Evolutionary conservation across 2,329 filamentous ascomycete species (phyloP), one percentile per base, ranked within the genome.

Genomic region (Ophiostoma populinum): DNA sequence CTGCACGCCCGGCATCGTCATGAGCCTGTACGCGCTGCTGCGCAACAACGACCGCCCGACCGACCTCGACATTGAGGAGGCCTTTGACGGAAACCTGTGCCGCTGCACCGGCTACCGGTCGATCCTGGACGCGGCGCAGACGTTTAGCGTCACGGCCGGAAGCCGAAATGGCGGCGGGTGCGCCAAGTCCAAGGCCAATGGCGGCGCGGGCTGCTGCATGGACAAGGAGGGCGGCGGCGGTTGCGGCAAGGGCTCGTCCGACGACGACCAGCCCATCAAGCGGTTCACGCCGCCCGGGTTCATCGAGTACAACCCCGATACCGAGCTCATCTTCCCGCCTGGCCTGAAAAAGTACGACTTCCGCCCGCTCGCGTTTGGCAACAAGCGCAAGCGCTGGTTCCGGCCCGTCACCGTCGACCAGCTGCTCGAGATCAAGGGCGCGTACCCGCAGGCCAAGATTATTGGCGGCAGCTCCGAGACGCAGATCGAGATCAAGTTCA

Each of bases 401-500:
- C 70, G 90, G 12, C 90, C 90, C 1, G 78, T 83, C 21, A 94
- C 81, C 0, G 52, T 95, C 12, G 65, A 82, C 25, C 86, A 98
- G 51, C 62, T 98, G 12, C 66, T 95, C 12, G 79, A 93, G 51
- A 93, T 98, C 58, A 95, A 95, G 61, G 75, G 66, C 47, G 74
- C 70, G 0, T 77, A 83, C 45, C 87, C 87, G 0, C 73, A 76
- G 18, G 83, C 87, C 5, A 98, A 95, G 55, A 74, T 98, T 41
- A 93, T 98, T 41, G 87, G 85, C 33, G 90, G 90, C 41, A 93
- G 85, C 52, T 92, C 86, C 2, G 90, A 98, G 55, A 95, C 87
- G 0, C 90, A 95, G 55, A 95, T 98, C 41, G 90, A 98, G 57
- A 80, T 92, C 58, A 94, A 93, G 56, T 95, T 98, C 68, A 95